Percentiles rank a stretch among this genome's conserved stretches.
phyloP scores from a whole-genome alignment of 371 early-diverging fungal genomes.

The Rhizomucor miehei region DNA sequence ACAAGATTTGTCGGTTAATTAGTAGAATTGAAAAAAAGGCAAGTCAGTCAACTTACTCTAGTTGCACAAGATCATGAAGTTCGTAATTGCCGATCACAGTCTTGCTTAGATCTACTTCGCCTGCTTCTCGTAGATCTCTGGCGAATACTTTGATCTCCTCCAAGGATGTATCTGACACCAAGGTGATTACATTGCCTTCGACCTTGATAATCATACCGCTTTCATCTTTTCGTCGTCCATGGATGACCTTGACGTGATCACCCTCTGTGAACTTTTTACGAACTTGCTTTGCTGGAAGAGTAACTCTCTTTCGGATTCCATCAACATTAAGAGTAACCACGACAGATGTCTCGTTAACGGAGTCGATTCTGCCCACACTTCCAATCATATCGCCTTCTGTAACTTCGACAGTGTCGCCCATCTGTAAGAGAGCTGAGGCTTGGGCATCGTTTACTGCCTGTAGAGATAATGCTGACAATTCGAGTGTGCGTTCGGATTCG shows the following conservation, averaged over 20 bases:
- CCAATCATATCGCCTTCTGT: slow-evolving; percentile 88
- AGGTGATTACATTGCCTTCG: slow-evolving; percentile 73
- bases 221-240: slow-evolving; percentile 83
- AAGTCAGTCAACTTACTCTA: slow-evolving; percentile 77
- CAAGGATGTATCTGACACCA: slow-evolving; percentile 75
- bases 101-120: slow-evolving; percentile 46
- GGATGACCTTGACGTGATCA: slow-evolving; percentile 92
- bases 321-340: slow-evolving; percentile 56
- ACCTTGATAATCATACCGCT: slow-evolving; percentile 89
- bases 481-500: slow-evolving; percentile 54
- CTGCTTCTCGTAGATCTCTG: slow-evolving; percentile 82
- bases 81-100: slow-evolving; percentile 66
- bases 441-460: slow-evolving; percentile 45
- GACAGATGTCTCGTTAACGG: slow-evolving; percentile 63
- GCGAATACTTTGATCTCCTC: slow-evolving; percentile 82
- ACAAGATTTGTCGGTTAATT: too few species aligned
- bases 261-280: slow-evolving; percentile 87
- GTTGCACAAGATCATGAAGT: slow-evolving; percentile 82
- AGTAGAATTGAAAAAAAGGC: not conserved
- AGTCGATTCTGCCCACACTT: slow-evolving; percentile 75
- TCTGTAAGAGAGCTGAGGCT: slow-evolving; percentile 58
- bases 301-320: slow-evolving; percentile 46
- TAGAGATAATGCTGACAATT: slow-evolving; percentile 46
- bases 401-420: slow-evolving; percentile 91
- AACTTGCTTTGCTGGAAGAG: slow-evolving; percentile 62